Evolutionary conservation across 495 filamentous ascomycete genomes (phyloP).

Genomic region (Aspergillus homomorphus): DNA sequence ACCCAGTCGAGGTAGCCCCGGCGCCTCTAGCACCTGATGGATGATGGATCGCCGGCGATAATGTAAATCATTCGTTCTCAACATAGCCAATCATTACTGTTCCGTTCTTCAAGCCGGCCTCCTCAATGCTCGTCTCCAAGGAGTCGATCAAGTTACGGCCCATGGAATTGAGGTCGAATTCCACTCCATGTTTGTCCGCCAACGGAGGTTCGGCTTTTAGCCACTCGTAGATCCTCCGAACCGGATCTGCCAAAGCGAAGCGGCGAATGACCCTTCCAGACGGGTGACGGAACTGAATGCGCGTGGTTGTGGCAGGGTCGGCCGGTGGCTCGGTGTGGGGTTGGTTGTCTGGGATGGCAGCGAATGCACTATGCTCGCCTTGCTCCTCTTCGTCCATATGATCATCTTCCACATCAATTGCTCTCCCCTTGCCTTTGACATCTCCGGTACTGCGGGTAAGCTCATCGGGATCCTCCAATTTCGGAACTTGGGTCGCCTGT

Average conservation of each 20-base stretch:
- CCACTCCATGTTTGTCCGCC: slow-evolving; percentile 70
- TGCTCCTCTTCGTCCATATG: slow-evolving; percentile 29
- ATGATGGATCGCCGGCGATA: background rate
- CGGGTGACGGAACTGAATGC: slow-evolving; percentile 86
- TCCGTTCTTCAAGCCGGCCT: slow-evolving; percentile 83
- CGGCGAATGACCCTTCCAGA: slow-evolving; percentile 77
- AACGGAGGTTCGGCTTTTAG: slow-evolving; percentile 74
- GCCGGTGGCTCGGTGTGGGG: slow-evolving; percentile 75
- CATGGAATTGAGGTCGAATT: slow-evolving; percentile 81
- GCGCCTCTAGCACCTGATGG: no score
- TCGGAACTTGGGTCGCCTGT: slow-evolving; percentile 32
- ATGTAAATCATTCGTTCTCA: slow-evolving; percentile 43
- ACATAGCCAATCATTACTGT: slow-evolving; percentile 91
- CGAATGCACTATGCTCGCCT: slow-evolving; percentile 46
- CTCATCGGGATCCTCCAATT: slow-evolving; percentile 73
- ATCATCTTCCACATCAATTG: slow-evolving; percentile 39
- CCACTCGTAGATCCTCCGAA: slow-evolving; percentile 90
- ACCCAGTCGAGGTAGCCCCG: no score
- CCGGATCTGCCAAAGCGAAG: slow-evolving; percentile 75
- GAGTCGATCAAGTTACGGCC: slow-evolving; percentile 76
- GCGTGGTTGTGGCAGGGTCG: slow-evolving; percentile 67
- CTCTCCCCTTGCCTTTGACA: slow-evolving; percentile 65
- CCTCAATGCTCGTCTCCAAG: slow-evolving; percentile 68
- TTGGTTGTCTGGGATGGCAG: slow-evolving; percentile 62
- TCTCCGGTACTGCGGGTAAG: slow-evolving; percentile 64